Evolutionary conservation across 73 alveolate species (phyloP).

Genomic region (Paramecium biaurelia): DNA sequence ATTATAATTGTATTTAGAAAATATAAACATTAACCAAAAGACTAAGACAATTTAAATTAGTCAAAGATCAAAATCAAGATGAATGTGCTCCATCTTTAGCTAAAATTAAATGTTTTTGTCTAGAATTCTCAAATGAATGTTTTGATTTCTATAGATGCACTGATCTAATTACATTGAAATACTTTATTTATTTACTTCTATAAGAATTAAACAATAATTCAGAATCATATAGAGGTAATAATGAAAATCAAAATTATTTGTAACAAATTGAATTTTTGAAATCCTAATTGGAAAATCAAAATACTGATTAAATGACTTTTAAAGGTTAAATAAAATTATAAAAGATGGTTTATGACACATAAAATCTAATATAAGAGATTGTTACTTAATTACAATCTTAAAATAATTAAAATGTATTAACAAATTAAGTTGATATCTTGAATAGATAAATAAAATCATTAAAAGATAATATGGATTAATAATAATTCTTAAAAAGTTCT

Average conservation of each 20-base stretch:
- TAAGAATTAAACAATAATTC: not conserved
- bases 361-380: not conserved
- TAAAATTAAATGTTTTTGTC: conserved; percentile 21
- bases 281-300: not conserved
- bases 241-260: not conserved
- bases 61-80: conserved; percentile 37
- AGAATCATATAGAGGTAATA: not conserved
- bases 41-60: conserved; percentile 2
- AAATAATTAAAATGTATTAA: not conserved
- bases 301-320: not conserved
- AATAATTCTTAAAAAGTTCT: not conserved
- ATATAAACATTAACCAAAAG: not conserved
- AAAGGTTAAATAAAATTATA: not conserved
- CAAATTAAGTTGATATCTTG: not conserved
- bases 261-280: not conserved
- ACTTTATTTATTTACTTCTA: conserved; percentile 1
- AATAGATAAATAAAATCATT: not conserved
- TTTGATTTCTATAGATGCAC: conserved; percentile 51
- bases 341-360: conserved; percentile 23
- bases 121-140: conserved; percentile 18
- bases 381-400: not conserved
- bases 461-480: not conserved
- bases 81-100: conserved; percentile 55
- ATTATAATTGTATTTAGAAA: not conserved
- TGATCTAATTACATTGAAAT: conserved; percentile 10